Base-by-base conservation (phyloP, 2,329 filamentous ascomycete species). In the Chaetothyriales sp. region DNA sequence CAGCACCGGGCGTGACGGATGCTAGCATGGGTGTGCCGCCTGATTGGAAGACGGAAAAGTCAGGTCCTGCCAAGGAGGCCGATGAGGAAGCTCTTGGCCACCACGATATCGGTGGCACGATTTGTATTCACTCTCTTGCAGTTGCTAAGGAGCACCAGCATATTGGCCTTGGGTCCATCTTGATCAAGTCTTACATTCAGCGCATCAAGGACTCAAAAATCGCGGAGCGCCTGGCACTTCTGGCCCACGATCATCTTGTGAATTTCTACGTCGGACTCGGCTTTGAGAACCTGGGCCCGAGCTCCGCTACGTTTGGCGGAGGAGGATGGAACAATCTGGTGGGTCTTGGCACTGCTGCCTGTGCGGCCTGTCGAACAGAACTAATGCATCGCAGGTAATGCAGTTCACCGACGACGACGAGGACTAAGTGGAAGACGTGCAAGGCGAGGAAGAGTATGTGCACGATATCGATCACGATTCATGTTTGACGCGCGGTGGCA, bases 241-340 rank as follows among this genome's bases (percentile, higher is more conserved):
- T 95, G 60, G 84, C 86, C 50, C 82, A 87, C 63, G 82, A 88
- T 54, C 77, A 82, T 52, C 72, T 90, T 40, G 72, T 90, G 22
- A 71, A 71, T 1, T 95, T 85, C 65, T 95, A 94, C 65, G 77
- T 83, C 64, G 76, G 76, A n/a, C 76, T 87, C 59, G 81, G 87
- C 0, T 95, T 92, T 65, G 71, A 72, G 58, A 78, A 83, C 59
- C 67, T 75, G 28, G 87, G 89, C 0, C 70, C 74, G 48, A 92
- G 87, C 66, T 70, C 77, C 54, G 83, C 80, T 48, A 73, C 77
- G 53, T 89, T 88, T 68, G 85, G 82, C 18, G 87, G 87, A 40
- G 86, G 87, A 29, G 82, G 80, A 18, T 95, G 89, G 88, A 75
- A 80, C 60, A 82, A 92, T 65, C 81, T 95, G 86, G 85, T 89